Conservation (phyloP, 2,329 filamentous ascomycete species). For the Exophiala calicioides region DNA sequence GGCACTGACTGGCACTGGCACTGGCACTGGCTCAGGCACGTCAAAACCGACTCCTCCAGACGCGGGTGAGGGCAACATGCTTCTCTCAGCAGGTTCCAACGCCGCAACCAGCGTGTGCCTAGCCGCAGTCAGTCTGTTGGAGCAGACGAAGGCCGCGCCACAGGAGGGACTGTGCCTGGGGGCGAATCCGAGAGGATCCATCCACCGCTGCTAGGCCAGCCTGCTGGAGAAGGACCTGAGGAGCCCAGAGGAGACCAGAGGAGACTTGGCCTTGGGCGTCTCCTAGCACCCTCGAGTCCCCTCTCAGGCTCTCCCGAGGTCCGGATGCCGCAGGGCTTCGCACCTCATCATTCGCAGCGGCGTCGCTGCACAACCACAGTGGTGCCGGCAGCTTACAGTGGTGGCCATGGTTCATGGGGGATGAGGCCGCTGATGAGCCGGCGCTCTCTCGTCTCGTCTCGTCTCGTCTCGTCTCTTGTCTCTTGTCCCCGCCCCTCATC, state of each 20-base stretch:
- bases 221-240: constrained; percentile 15
- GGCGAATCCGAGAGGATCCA: constrained; percentile 10
- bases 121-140: constrained; percentile 18
- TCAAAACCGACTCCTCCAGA: constrained; percentile 25
- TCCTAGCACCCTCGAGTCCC: no score
- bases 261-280: no score
- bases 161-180: constrained; percentile 26
- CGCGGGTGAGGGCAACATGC: constrained; percentile 16
- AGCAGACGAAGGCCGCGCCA: constrained; percentile 25
- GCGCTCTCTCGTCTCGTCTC: no score
- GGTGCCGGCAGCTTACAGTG: constrained; percentile 8
- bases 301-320: not conserved
- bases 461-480: no score
- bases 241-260: no score
- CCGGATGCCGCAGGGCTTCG: constrained; percentile 1
- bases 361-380: constrained; percentile 10
- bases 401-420: constrained; percentile 24
- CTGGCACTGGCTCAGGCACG: no score
- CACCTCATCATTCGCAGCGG: no score
- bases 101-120: constrained; percentile 19
- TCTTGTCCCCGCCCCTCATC: no score
- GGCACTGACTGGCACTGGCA: no score
- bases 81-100: constrained; percentile 18
- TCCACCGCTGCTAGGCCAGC: constrained; percentile 22
- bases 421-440: constrained; percentile 18